These are phyloP conservation scores for Pichia sp. DNA, from an alignment of 1,139 yeast genomes.

Conservation along the genomic window DNA sequence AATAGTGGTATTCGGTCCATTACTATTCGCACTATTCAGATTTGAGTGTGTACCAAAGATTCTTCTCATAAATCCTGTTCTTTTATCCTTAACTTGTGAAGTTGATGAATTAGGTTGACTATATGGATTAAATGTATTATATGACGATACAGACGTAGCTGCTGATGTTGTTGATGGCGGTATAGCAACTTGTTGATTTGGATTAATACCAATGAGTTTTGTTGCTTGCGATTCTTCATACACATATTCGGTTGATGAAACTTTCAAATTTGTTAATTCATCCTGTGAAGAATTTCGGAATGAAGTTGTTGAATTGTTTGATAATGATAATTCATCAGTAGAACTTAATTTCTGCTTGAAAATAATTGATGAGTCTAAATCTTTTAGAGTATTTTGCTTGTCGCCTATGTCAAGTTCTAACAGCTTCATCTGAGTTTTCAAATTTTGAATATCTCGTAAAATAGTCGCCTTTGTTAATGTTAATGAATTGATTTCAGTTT, in stretches of 20 bases:
- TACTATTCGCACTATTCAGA: conserved; percentile 6
- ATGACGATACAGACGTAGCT: conserved; percentile 4
- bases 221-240: background rate
- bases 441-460: conserved; percentile 29
- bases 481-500: conserved; percentile 39
- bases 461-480: conserved; percentile 30
- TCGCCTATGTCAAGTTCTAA: conserved; percentile 24
- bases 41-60: conserved; percentile 22
- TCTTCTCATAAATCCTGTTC: conserved; percentile 25
- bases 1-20: background rate
- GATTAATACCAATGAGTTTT: background rate
- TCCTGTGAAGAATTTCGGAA: conserved; percentile 5
- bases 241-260: conserved; percentile 5
- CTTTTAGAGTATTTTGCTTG: conserved; percentile 16
- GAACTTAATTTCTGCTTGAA: conserved; percentile 3
- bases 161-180: conserved; percentile 4
- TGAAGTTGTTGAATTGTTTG: conserved; percentile 7
- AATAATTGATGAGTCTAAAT: conserved; percentile 17
- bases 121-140: conserved; percentile 3
- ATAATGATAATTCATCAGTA: conserved; percentile 9
- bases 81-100: conserved; percentile 13
- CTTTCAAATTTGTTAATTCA: conserved; percentile 1
- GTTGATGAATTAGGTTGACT: conserved; percentile 1
- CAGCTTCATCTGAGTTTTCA: conserved; percentile 26
- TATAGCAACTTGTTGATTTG: background rate